phyloP scores from a whole-genome alignment of 352 stramenopile genomes.

The Phytophthora megakarya region DNA sequence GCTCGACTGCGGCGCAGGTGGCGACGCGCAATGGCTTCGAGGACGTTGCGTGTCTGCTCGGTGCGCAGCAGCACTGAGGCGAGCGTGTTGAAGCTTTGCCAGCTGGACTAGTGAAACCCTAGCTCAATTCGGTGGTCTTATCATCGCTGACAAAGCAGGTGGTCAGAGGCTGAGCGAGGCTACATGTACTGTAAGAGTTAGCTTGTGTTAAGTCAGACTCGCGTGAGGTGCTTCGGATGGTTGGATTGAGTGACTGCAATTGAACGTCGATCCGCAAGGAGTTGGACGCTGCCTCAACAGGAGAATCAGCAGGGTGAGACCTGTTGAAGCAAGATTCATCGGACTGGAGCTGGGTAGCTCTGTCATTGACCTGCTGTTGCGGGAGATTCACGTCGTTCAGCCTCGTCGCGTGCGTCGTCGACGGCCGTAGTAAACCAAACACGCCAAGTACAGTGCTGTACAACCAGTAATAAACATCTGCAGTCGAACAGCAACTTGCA shows the following conservation, averaged over 20 bases:
- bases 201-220: background rate
- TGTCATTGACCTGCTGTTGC: background rate
- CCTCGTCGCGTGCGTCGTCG: background rate
- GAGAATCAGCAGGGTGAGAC: background rate
- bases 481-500: conserved; percentile 20
- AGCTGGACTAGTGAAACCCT: background rate
- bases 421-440: conserved; percentile 2
- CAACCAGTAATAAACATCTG: conserved; percentile 2
- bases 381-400: background rate
- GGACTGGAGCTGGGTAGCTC: too few species aligned
- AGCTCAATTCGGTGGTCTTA: background rate
- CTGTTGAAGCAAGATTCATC: background rate
- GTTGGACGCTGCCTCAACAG: conserved; percentile 15
- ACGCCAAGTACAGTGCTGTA: conserved; percentile 16
- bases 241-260: background rate
- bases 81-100: background rate
- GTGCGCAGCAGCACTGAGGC: background rate
- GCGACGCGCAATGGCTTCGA: conserved; percentile 28
- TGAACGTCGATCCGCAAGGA: background rate
- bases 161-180: background rate
- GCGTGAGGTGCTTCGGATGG: background rate
- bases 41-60: conserved; percentile 35
- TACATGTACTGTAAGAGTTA: background rate
- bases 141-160: conserved; percentile 6
- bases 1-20: conserved; percentile 33